phyloP scores from a whole-genome alignment of 2,329 filamentous ascomycete species.

The Pseudocercospora fuligena region DNA sequence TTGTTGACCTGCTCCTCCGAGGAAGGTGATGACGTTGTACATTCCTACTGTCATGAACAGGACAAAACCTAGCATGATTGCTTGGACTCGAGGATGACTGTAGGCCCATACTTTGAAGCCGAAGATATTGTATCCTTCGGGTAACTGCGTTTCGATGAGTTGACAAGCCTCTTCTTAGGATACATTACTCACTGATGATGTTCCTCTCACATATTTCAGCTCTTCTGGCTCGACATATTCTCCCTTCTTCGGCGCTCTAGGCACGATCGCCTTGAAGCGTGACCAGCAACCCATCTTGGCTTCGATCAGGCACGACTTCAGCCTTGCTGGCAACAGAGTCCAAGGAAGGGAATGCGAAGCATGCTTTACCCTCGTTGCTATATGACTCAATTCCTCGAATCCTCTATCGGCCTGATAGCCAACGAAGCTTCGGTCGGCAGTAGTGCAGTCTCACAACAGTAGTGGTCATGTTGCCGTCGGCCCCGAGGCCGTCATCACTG shows the following conservation, averaged over 20 bases:
- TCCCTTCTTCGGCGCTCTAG: neutral
- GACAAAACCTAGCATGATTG: conserved; percentile 12
- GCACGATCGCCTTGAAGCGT: neutral
- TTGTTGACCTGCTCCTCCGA: conserved; percentile 14
- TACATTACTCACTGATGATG: neutral
- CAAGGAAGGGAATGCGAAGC: neutral
- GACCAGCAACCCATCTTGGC: conserved; percentile 4
- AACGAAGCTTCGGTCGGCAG: neutral
- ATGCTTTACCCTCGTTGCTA: neutral
- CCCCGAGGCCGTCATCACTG: neutral
- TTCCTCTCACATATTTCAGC: conserved; percentile 7
- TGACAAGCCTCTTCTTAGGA: neutral
- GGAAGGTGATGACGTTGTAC: conserved; percentile 18
- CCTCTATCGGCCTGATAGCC: neutral
- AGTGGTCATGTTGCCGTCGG: neutral
- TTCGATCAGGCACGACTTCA: neutral
- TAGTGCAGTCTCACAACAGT: neutral
- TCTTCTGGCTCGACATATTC: conserved; percentile 7
- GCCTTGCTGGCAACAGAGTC: neutral
- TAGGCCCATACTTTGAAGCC: conserved; percentile 5
- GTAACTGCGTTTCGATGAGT: neutral
- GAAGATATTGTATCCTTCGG: conserved; percentile 5
- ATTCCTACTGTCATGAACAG: conserved; percentile 17
- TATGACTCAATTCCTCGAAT: neutral
- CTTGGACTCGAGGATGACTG: conserved; percentile 11